Base-by-base conservation (phyloP, 306 rosid species). In the Comarum palustre region DNA sequence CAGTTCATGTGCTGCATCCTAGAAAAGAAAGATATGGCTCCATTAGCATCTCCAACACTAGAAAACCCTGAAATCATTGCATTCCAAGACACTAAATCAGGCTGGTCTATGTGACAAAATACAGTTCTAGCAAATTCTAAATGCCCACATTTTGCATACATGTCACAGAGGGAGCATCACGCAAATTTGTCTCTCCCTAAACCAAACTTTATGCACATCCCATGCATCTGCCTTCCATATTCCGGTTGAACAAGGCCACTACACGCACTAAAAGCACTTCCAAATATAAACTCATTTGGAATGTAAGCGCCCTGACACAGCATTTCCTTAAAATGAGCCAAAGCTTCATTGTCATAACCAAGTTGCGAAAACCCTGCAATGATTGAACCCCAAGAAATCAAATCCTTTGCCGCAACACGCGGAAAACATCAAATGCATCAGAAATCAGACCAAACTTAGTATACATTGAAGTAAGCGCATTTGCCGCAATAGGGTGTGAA, bases 381-480 rank as follows among this genome's bases (percentile, higher is more conserved):
- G 83, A 91, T 89, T 47, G 96, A 86, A 24, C 92, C 81, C 96
- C 92, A 89, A 36, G 97, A 87, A 76, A 91, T 82, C 73, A 91
- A 84, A 82, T 91, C 92, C 86, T 84, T 91, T 5, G 47, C 65
- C 39, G 61, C 63, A 71, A 84, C 86, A 82, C 25, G 79, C 14
- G 84, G 58, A 76, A 91, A 91, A 89, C 84, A 75, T 63, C 69
- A 10, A 59, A 81, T 31, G 97, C 96, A n/a, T 81, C 78, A 54
- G 62, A 66, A 51, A 89, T 82, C 57, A 77, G 82, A 77, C 86
- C 82, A 20, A 83, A 81, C 81, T 77, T 91, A 59, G 87, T 74
- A 77, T 89, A 89, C 96, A 91, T 86, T 46, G 96, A 83, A 75
- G 88, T 83, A 71, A 91, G 91, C 78, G 96, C 92, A 82, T 91